Conservation (phyloP, 345 rosid genomes). For the Moringa oleifera region DNA sequence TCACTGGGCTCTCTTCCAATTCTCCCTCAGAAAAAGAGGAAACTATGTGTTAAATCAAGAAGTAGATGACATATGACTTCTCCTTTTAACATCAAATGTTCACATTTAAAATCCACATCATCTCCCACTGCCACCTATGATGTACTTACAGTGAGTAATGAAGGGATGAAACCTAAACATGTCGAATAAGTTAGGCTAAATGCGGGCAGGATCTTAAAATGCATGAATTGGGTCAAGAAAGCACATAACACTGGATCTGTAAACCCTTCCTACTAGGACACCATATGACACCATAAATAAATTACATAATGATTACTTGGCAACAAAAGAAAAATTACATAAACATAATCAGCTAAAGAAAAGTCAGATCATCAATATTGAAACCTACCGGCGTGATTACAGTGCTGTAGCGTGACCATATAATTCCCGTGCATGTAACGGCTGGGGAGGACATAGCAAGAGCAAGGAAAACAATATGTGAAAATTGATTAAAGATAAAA, state of each 20-base stretch:
- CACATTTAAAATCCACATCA: background rate
- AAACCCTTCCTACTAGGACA: background rate
- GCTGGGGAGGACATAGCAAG: constrained; percentile 38
- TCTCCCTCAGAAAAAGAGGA: too few species aligned
- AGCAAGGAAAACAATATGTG: too few species aligned
- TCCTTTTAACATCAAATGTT: background rate
- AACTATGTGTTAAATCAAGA: too few species aligned
- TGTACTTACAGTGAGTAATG: background rate
- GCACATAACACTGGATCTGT: background rate
- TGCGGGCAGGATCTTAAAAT: background rate
- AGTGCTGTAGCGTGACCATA: constrained; percentile 81
- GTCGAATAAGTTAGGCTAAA: background rate
- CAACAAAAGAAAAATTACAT: background rate
- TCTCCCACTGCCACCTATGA: background rate
- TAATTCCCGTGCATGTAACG: constrained; percentile 62
- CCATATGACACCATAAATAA: background rate
- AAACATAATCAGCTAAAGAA: background rate
- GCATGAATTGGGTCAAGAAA: background rate
- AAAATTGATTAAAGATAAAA: constrained; percentile 1
- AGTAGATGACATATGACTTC: too few species aligned
- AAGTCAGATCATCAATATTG: background rate
- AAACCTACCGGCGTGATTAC: constrained; percentile 81
- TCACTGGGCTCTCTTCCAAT: too few species aligned
- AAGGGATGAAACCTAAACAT: background rate
- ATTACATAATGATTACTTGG: background rate